Evolutionary conservation across 2,329 filamentous ascomycete species (phyloP), one percentile per base, ranked within the genome.

Genomic region (Ilyonectria robusta): DNA sequence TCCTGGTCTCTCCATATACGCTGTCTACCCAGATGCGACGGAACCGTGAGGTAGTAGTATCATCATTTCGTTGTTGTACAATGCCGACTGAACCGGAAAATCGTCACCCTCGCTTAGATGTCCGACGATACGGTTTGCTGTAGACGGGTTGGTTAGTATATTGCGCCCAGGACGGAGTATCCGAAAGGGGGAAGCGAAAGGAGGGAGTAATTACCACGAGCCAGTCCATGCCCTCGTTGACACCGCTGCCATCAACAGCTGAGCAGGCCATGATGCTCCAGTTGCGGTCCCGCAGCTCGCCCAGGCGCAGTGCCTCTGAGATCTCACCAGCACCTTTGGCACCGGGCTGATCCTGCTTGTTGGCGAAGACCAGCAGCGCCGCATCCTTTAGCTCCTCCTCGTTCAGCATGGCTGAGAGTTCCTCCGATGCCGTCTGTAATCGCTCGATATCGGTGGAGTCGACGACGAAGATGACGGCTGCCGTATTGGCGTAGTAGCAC

Each of bases 261-360:
- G 94, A 97, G 82, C 96, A 99, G 23, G 95, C 95, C 80, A 99
- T 94, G 79, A 99, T 99, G 82, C 94, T 98, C 96, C 96, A 99
- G 86, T 98, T 99, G 77, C 96, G 89, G 81, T 99, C 96, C 76
- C 95, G 92, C 79, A 99, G 84, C 82, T 98, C 94, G 60, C 94
- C 95, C 73, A 99, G 83, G 76, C 92, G 92, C 81, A 99, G 83
- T 55, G 95, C 95, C 83, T 98, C 95, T 62, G 94, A 97, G 71
- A 99, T 99, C 81, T 98, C 96, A 19, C 94, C 96, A 1, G 96
- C 96, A 2, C 95, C 96, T 84, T 97, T 97, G 55, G 96, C 95
- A 19, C 96, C 96, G 2, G 95, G 95, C 82, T 98, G 94, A 83
- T 99, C 96, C 82, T 99, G 96, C 85, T 99, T 99, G 85, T 99